phyloP scores from a whole-genome alignment of 768 basidiomycete genomes.

The Phaeotremella skinneri region DNA sequence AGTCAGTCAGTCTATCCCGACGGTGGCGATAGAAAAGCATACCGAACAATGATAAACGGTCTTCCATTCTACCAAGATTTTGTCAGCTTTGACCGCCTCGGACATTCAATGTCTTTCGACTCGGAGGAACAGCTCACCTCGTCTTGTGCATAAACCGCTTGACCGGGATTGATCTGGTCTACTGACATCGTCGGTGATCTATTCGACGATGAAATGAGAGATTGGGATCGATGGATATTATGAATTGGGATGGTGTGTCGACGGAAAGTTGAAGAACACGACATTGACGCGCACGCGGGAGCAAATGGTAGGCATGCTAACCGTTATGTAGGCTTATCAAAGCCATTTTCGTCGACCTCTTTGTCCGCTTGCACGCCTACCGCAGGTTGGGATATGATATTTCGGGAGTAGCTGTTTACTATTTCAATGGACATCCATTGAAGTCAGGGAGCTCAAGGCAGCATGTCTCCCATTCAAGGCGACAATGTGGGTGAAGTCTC shows the following conservation, averaged over 20 bases:
- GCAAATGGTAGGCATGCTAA: neutral
- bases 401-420: too few species aligned
- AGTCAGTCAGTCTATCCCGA: too few species aligned
- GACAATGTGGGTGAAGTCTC: too few species aligned
- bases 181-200: slow-evolving; percentile 34
- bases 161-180: slow-evolving; percentile 50
- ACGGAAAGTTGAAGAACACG: slow-evolving; percentile 6
- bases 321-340: too few species aligned
- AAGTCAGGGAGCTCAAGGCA: too few species aligned
- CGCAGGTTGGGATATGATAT: too few species aligned
- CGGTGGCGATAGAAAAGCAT: neutral
- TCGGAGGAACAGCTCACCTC: slow-evolving; percentile 41
- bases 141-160: slow-evolving; percentile 53
- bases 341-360: too few species aligned
- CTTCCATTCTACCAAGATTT: slow-evolving; percentile 68
- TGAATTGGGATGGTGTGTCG: neutral
- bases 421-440: too few species aligned
- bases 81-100: slow-evolving; percentile 9
- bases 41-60: slow-evolving; percentile 89
- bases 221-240: neutral
- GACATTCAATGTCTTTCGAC: neutral
- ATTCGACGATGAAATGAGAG: neutral
- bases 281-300: neutral
- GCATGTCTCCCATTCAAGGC: too few species aligned
- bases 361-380: too few species aligned